Evolutionary conservation across 2,329 filamentous ascomycete genomes (phyloP), one percentile per base, ranked within the genome.

Genomic region (Periglandula ipomoeae): DNA sequence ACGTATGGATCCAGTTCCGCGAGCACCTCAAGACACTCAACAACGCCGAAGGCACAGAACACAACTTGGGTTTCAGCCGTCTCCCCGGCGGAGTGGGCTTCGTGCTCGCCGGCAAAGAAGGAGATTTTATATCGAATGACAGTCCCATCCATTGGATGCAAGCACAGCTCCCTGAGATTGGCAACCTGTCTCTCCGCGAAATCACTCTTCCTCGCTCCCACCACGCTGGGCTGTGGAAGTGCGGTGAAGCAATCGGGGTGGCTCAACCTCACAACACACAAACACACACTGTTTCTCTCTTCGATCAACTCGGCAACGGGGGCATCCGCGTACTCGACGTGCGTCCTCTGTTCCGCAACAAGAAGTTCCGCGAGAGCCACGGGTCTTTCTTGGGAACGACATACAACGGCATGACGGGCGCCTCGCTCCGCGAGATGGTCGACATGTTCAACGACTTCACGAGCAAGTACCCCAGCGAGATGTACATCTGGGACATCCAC

Each of bases 401-500:
- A 0, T 61, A 50, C 46, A 54, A 61, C n/a, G 64, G 63, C 38
- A 46, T 52, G 22, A 17, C 56, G 5, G 62, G 62, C 7, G 56
- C 58, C 20, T 41, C n/a, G 3, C 39, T 65, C 34, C 27, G 55
- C 10, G 56, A 58, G n/a, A 61, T 66, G 54, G 51, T 64, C 11
- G 42, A 54, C 4, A 49, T 53, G 3, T 52, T 65, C 49, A 65
- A 64, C 50, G 24, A 50, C 4, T 67, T 65, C 52, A 62, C 59
- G 42, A 26, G 49, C 0, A 37, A 58, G 5, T 41, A 55, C 20
- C 63, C 63, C 3, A 64, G 64, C 10, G 64, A 67, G 51, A 55
- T 66, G 41, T 55, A 62, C 56, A 65, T 67, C 48, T 55, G 56
- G 48, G 64, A 67, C 44, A 49, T 67, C 11, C 54, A 62, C 32